These are phyloP conservation scores for Mitragyna speciosa DNA, from an alignment of 257 asterid species.

Conservation along the genomic window DNA sequence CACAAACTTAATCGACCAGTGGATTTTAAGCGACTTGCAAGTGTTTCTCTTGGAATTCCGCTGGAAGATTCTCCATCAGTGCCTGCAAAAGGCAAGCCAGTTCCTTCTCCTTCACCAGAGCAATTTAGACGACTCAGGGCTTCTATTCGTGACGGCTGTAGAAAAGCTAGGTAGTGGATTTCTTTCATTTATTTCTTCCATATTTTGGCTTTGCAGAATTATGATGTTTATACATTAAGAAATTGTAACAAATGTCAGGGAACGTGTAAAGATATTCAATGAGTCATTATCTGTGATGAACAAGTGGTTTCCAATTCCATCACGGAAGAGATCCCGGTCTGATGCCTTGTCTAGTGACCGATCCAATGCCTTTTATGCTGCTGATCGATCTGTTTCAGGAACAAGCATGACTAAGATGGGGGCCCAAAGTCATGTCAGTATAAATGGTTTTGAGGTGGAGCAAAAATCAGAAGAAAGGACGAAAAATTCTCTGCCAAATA, in stretches of 20 bases:
- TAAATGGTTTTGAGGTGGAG: constrained; percentile 67
- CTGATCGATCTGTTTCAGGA: constrained; percentile 66
- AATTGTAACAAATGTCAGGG: constrained; percentile 52
- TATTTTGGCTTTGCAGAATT: constrained; percentile 13
- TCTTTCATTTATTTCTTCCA: constrained; percentile 9
- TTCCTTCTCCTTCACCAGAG: constrained; percentile 63
- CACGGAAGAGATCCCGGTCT: constrained; percentile 82
- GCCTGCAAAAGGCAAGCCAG: constrained; percentile 55
- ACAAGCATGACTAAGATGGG: constrained; percentile 55
- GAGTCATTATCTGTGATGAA: constrained; percentile 79
- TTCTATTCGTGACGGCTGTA: constrained; percentile 67
- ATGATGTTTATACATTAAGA: constrained; percentile 23
- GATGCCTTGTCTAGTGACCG: constrained; percentile 73
- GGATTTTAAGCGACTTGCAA: constrained; percentile 74
- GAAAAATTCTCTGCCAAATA: constrained; percentile 64
- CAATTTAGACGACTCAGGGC: constrained; percentile 75
- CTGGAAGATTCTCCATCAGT: constrained; percentile 61
- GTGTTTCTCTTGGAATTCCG: constrained; percentile 73
- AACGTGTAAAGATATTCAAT: constrained; percentile 76
- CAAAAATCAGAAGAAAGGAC: constrained; percentile 67
- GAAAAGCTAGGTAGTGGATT: constrained; percentile 70
- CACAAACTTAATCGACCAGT: constrained; percentile 74
- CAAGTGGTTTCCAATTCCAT: constrained; percentile 81
- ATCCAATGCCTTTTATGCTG: constrained; percentile 49
- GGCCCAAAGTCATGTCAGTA: constrained; percentile 55